phyloP scores from a whole-genome alignment of 2,329 filamentous ascomycete species.

The Alternaria consortialis region DNA sequence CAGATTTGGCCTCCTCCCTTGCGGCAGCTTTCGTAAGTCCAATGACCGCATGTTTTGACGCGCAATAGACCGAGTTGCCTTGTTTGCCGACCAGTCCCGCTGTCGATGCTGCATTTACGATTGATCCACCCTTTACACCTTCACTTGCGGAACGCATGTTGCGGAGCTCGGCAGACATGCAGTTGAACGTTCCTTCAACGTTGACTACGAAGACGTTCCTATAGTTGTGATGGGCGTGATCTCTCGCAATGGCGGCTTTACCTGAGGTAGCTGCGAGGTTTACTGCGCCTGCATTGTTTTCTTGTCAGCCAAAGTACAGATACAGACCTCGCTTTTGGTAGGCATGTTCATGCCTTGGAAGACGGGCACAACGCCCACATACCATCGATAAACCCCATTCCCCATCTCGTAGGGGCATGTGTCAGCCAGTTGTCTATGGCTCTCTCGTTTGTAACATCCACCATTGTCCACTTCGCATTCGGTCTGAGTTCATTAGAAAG shows the following conservation, averaged over 20 bases:
- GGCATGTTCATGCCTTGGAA: neutral
- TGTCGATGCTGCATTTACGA: conserved; percentile 58
- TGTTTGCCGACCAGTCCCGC: conserved; percentile 53
- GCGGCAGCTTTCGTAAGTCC: conserved; percentile 51
- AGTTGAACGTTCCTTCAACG: conserved; percentile 46
- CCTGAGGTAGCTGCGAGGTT: conserved; percentile 55
- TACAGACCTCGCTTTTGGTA: conserved; percentile 9
- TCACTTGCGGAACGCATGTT: conserved; percentile 47
- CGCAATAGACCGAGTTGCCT: conserved; percentile 36
- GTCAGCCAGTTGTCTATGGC: conserved; percentile 34
- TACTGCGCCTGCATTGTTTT: conserved; percentile 4
- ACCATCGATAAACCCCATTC: conserved; percentile 35
- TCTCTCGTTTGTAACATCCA: conserved; percentile 48
- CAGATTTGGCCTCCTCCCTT: conserved; percentile 41
- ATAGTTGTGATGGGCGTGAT: conserved; percentile 46
- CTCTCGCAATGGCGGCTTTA: conserved; percentile 28
- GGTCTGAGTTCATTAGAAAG: conserved; percentile 19
- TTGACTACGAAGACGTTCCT: conserved; percentile 47
- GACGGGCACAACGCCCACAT: neutral
- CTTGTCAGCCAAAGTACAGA: neutral
- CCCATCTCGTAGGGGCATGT: neutral
- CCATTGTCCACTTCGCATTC: conserved; percentile 10
- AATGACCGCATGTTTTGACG: conserved; percentile 39
- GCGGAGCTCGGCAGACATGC: conserved; percentile 44
- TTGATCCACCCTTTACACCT: conserved; percentile 28